These are phyloP conservation scores for Perkinsus olseni DNA, from an alignment of 169 alveolate species.

Conservation along the genomic window DNA sequence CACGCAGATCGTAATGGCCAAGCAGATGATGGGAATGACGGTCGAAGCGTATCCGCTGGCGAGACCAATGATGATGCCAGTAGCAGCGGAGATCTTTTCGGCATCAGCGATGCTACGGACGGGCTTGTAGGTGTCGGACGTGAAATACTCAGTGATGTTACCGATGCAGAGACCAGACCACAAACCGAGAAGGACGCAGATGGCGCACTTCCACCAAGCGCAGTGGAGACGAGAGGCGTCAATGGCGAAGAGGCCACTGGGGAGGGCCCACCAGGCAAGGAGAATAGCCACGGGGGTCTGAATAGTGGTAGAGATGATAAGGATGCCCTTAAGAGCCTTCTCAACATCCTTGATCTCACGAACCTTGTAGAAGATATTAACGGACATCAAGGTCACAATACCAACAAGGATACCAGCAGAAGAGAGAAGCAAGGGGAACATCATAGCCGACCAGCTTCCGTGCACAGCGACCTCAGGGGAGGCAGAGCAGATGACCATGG, in stretches of 20 bases:
- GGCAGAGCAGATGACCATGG: constrained; percentile 58
- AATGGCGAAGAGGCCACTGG: constrained; percentile 20
- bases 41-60: constrained; percentile 76
- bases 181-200: constrained; percentile 55
- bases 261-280: constrained; percentile 39
- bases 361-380: constrained; percentile 41
- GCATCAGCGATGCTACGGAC: constrained; percentile 56
- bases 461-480: constrained; percentile 22
- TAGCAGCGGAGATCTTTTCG: constrained; percentile 61
- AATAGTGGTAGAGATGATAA: constrained; percentile 61
- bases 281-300: constrained; percentile 62
- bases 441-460: constrained; percentile 14
- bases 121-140: constrained; percentile 56
- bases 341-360: constrained; percentile 44
- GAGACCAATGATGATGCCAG: constrained; percentile 60
- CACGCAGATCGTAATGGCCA: constrained; percentile 49
- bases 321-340: constrained; percentile 50
- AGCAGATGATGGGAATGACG: constrained; percentile 59
- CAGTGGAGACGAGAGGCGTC: constrained; percentile 21
- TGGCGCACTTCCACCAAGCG: constrained; percentile 41
- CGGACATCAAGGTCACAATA: constrained; percentile 48
- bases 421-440: constrained; percentile 52
- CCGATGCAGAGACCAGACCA: constrained; percentile 61
- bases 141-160: constrained; percentile 59
- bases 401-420: constrained; percentile 54